phyloP scores from a whole-genome alignment of 2,329 filamentous ascomycete genomes.

The Ascochyta rabiei region DNA sequence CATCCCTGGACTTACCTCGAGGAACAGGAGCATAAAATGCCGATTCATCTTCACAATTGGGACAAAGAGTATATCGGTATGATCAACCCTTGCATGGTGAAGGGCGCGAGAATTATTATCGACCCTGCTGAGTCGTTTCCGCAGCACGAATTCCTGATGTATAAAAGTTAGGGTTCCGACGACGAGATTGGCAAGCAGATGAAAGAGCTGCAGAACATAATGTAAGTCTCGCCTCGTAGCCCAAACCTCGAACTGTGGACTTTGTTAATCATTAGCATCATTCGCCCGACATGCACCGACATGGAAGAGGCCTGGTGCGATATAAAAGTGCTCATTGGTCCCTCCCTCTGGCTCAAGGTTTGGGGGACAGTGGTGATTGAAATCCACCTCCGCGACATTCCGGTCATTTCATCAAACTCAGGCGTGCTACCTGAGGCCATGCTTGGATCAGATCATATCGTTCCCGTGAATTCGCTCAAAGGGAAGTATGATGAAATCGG shows the following conservation, averaged over 20 bases:
- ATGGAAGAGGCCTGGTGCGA: constrained; percentile 10
- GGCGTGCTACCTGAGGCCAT: constrained; percentile 9
- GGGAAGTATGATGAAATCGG: neutral
- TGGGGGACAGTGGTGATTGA: constrained; percentile 12
- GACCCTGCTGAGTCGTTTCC: neutral
- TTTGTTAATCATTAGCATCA: neutral
- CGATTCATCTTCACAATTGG: neutral
- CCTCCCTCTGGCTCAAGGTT: constrained; percentile 10
- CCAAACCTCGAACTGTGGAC: no score
- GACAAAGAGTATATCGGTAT: neutral
- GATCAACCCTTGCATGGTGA: neutral
- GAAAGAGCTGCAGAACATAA: neutral
- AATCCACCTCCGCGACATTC: constrained; percentile 9
- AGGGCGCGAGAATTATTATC: neutral
- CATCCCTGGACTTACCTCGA: neutral
- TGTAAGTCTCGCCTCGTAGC: neutral
- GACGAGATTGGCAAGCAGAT: neutral
- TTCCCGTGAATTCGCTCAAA: neutral
- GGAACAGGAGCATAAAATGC: neutral
- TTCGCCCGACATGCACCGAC: neutral
- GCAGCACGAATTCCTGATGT: constrained; percentile 5
- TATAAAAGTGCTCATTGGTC: constrained; percentile 9
- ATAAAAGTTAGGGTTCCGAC: constrained; percentile 9
- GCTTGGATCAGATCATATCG: constrained; percentile 4
- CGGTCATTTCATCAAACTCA: constrained; percentile 5